Conservation (phyloP, 176 grass and related monocot species). For the Phragmites australis region DNA sequence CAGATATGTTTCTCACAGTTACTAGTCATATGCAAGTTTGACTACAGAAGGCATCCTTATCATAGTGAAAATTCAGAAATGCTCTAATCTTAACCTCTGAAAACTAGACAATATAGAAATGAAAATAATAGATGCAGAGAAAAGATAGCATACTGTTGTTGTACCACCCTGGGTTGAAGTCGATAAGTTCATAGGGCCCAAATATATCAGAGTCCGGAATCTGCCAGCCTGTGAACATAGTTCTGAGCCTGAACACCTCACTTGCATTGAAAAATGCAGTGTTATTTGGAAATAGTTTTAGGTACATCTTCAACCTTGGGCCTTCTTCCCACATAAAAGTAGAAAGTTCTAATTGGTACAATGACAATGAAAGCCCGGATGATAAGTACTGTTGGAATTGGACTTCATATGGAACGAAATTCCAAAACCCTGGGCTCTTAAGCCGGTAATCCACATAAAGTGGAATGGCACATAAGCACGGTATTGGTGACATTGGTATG, state of each 20-base stretch:
- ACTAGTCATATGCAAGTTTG: not conserved
- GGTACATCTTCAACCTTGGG: conserved; percentile 59
- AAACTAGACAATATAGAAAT: not conserved
- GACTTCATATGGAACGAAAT: conserved; percentile 50
- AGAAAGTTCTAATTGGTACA: conserved; percentile 52
- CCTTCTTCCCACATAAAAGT: conserved; percentile 69
- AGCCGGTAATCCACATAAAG: conserved; percentile 60
- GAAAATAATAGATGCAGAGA: not conserved
- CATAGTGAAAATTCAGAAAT: not conserved
- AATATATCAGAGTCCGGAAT: conserved; percentile 67
- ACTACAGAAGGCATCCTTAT: not conserved
- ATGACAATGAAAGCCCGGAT: conserved; percentile 42
- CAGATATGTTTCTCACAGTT: not conserved
- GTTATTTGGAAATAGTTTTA: conserved; percentile 63
- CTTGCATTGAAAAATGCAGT: conserved; percentile 26
- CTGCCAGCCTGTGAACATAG: conserved; percentile 68
- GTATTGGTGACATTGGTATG: conserved; percentile 33
- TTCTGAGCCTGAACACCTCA: conserved; percentile 54
- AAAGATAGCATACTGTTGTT: conserved; percentile 43
- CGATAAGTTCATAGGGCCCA: conserved; percentile 75
- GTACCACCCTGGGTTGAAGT: conserved; percentile 55
- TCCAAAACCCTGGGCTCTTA: conserved; percentile 73
- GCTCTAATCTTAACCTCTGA: conserved; percentile 9
- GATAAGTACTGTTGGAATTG: conserved; percentile 61
- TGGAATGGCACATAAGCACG: conserved; percentile 48